phyloP scores from a whole-genome alignment of 2,329 filamentous ascomycete species.

The Penicillium sclerotigenum region DNA sequence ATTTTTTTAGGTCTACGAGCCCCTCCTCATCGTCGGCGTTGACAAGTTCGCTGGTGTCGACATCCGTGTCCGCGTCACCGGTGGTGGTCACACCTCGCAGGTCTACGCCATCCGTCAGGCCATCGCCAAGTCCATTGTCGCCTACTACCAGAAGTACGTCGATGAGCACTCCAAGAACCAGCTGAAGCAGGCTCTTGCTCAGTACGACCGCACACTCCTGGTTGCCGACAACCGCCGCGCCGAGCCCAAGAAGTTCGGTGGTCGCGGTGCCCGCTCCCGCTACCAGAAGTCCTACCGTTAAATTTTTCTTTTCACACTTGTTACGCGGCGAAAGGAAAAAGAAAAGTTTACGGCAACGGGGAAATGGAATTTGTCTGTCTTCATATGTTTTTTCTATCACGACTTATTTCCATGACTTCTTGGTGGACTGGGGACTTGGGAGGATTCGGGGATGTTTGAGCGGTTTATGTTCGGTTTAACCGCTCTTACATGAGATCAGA shows the following conservation, averaged over 20 bases:
- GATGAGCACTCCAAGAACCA: conserved; percentile 99
- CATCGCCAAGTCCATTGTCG: conserved; percentile 94
- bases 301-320: conserved; percentile 36
- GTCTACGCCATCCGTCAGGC: conserved; percentile 98
- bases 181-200: conserved; percentile 93
- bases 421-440: conserved; percentile 24
- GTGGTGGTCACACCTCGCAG: conserved; percentile 97
- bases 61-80: conserved; percentile 92
- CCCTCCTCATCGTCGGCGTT: conserved; percentile 90
- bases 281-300: conserved; percentile 99
- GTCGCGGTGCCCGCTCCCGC: conserved; percentile 86
- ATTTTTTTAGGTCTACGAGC: conserved; percentile 81
- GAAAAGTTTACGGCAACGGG: conserved; percentile 44
- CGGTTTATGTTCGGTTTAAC: conserved; percentile 16
- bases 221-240: conserved; percentile 98
- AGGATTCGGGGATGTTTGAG: conserved; percentile 23
- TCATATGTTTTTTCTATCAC: conserved; percentile 19
- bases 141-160: conserved; percentile 99
- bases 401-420: conserved; percentile 28
- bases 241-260: conserved; percentile 92
- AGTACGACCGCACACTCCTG: conserved; percentile 95
- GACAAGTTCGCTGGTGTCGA: conserved; percentile 97
- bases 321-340: conserved; percentile 50
- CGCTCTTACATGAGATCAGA: conserved; percentile 18
- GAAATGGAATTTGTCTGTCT: conserved; percentile 23